Percentiles rank a stretch among this genome's conserved stretches.
Evolutionary conservation across 2,329 filamentous ascomycete genomes (phyloP).

Genomic region (Calycina marina): DNA sequence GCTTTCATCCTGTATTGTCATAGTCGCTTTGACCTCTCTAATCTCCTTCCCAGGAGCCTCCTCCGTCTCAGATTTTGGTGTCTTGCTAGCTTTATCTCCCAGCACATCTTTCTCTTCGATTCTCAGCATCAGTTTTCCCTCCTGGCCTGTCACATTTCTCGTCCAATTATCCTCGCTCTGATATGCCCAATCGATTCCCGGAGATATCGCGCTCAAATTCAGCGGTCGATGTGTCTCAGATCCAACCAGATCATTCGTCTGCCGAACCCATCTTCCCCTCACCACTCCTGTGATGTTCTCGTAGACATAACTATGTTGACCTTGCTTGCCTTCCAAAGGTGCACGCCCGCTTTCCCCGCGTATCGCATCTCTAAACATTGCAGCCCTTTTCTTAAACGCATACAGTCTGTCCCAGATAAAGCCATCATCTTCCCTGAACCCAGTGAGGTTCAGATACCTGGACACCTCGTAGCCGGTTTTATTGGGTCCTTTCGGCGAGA

Average conservation of each 20-base stretch:
- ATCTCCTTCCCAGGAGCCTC: constrained; percentile 28
- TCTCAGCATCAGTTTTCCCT: constrained; percentile 55
- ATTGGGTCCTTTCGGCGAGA: constrained; percentile 28
- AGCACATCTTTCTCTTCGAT: constrained; percentile 34
- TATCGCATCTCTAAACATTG: constrained; percentile 42
- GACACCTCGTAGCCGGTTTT: constrained; percentile 12
- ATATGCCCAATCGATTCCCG: constrained; percentile 48
- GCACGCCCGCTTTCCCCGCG: constrained; percentile 15
- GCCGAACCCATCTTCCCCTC: constrained; percentile 19
- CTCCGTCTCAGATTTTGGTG: not conserved
- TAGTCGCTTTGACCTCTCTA: constrained; percentile 53
- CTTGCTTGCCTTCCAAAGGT: constrained; percentile 2
- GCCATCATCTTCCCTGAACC: constrained; percentile 57
- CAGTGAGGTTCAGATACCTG: constrained; percentile 56
- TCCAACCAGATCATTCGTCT: constrained; percentile 12
- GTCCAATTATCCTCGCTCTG: constrained; percentile 44
- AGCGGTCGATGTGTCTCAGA: constrained; percentile 27
- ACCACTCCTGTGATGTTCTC: constrained; percentile 23
- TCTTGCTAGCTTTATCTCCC: not conserved
- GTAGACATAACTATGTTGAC: constrained; percentile 20
- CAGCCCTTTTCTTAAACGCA: constrained; percentile 49
- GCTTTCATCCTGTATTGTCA: constrained; percentile 58
- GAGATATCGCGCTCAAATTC: constrained; percentile 51
- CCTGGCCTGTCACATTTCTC: constrained; percentile 63
- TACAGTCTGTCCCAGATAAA: constrained; percentile 66